Conservation (phyloP, 1,284 basidiomycete species). For the Tylopilus orsonianus region DNA sequence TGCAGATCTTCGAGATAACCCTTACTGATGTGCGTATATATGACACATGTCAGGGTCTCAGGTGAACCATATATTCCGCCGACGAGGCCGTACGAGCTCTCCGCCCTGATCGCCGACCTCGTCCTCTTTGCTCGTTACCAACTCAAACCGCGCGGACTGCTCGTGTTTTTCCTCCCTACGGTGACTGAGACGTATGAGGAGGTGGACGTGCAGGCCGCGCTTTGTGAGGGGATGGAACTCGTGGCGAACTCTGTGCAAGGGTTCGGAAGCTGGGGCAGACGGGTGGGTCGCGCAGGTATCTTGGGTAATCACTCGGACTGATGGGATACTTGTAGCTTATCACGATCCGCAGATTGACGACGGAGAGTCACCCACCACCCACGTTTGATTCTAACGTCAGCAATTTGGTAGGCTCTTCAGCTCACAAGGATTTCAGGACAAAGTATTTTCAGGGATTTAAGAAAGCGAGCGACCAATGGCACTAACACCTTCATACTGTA, state of each 20-base stretch:
- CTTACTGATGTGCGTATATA: neutral
- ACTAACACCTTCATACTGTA: neutral
- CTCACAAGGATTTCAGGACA: constrained; percentile 76
- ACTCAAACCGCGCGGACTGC: constrained; percentile 81
- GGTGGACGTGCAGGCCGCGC: constrained; percentile 72
- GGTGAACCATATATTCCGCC: constrained; percentile 80
- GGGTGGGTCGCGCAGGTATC: constrained; percentile 51
- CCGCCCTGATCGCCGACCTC: constrained; percentile 79
- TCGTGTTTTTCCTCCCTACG: constrained; percentile 95
- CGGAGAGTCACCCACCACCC: constrained; percentile 49
- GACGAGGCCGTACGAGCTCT: constrained; percentile 91
- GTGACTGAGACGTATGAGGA: constrained; percentile 89
- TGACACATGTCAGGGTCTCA: constrained; percentile 14
- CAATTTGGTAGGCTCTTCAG: constrained; percentile 45
- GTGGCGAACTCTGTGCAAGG: constrained; percentile 90
- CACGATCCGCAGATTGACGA: constrained; percentile 78
- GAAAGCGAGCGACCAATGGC: constrained; percentile 29
- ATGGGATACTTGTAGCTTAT: constrained; percentile 60
- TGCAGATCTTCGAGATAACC: neutral
- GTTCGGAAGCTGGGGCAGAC: constrained; percentile 93
- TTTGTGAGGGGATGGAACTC: constrained; percentile 85
- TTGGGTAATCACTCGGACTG: constrained; percentile 1
- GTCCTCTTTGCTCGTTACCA: constrained; percentile 82
- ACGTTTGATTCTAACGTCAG: constrained; percentile 39
- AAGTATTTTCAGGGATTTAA: constrained; percentile 82